A percentile compares a stretch with the other conserved stretches of the same genome.
These are phyloP conservation scores for Coemansia sp. DNA, from an alignment of 192 early-diverging fungal species.

Conservation along the genomic window DNA sequence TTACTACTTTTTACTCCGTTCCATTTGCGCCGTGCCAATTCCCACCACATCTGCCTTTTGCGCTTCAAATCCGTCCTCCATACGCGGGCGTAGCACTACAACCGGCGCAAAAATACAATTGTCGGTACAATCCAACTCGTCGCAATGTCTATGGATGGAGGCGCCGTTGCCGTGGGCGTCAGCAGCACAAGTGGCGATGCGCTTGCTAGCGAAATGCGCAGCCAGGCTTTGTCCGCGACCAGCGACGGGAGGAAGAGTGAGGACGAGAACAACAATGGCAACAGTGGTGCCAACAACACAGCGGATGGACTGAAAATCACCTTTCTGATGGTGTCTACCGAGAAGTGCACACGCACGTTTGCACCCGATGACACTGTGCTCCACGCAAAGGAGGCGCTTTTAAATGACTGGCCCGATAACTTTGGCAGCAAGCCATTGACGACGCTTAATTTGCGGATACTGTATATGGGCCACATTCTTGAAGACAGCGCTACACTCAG, in stretches of 20 bases:
- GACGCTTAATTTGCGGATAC: constrained; percentile 29
- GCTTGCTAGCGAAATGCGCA: constrained; percentile 1
- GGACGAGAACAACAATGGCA: constrained; percentile 11
- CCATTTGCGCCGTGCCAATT: background rate
- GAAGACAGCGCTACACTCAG: constrained; percentile 30
- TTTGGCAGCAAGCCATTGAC: constrained; percentile 31
- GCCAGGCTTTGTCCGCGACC: background rate
- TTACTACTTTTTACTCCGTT: no score
- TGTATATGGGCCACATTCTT: constrained; percentile 40
- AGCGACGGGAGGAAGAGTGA: background rate
- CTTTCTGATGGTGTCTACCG: constrained; percentile 36
- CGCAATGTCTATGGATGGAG: background rate
- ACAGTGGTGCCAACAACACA: constrained; percentile 7
- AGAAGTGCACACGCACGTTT: constrained; percentile 20
- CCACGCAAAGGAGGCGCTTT: constrained; percentile 33
- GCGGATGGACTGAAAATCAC: constrained; percentile 23
- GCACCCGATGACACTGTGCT: constrained; percentile 25
- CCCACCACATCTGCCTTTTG: background rate
- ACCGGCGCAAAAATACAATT: background rate
- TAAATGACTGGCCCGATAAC: constrained; percentile 36
- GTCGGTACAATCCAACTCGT: background rate
- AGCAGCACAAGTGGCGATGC: background rate
- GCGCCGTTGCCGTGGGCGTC: background rate
- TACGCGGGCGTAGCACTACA: background rate
- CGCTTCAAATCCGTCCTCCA: background rate